phyloP scores from a whole-genome alignment of 352 stramenopile genomes.

The Pythium periplocum region DNA sequence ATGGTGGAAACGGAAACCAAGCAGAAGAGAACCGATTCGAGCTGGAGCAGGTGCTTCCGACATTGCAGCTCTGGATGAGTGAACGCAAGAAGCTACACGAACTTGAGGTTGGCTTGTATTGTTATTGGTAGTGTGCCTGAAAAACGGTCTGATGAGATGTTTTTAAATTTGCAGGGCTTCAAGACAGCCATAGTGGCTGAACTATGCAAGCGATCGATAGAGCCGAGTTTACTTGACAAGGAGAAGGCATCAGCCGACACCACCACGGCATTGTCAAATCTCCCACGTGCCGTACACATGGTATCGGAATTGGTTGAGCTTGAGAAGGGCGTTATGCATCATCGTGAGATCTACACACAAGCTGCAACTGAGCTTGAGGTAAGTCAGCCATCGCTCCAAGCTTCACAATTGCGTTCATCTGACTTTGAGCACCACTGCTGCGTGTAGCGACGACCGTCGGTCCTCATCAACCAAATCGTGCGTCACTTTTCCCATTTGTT shows the following conservation, averaged over 20 bases:
- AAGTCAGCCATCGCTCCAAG: background rate
- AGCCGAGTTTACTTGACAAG: conserved; percentile 30
- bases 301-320: conserved; percentile 79
- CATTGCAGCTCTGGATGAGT: conserved; percentile 59
- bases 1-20: conserved; percentile 14
- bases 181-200: conserved; percentile 50
- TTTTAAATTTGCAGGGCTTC: conserved; percentile 27
- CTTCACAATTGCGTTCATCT: background rate
- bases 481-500: conserved; percentile 87
- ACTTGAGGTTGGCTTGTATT: conserved; percentile 33
- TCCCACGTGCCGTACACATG: conserved; percentile 60
- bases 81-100: conserved; percentile 49
- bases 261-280: conserved; percentile 17
- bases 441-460: conserved; percentile 53
- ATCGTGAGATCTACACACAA: conserved; percentile 73
- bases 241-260: conserved; percentile 8
- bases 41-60: conserved; percentile 68
- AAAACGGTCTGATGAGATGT: background rate
- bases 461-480: conserved; percentile 85
- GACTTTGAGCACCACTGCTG: background rate
- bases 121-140: background rate
- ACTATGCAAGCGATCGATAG: conserved; percentile 52
- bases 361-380: conserved; percentile 80
- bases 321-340: conserved; percentile 76
- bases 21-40: conserved; percentile 32